A percentile compares a stretch with the other conserved stretches of the same genome.
phyloP scores from a whole-genome alignment of 2,329 filamentous ascomycete genomes.

The Epichloe hybrida region DNA sequence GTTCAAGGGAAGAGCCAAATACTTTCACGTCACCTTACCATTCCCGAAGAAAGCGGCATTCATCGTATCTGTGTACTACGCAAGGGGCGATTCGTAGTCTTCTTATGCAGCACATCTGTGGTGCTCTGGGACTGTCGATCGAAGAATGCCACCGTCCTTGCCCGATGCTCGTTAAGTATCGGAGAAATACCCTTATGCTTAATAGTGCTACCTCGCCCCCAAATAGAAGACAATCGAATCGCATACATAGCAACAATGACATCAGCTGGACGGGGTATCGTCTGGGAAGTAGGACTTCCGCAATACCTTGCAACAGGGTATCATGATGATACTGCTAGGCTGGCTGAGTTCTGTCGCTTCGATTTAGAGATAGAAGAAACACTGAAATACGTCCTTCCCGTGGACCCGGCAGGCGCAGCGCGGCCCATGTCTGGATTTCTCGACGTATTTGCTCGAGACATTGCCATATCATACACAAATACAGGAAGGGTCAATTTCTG shows the following conservation, averaged over 20 bases:
- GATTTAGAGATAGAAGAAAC: slow-evolving; percentile 47
- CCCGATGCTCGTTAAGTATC: slow-evolving; percentile 36
- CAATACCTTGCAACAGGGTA: slow-evolving; percentile 21
- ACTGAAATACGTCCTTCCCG: slow-evolving; percentile 57
- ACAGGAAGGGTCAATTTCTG: slow-evolving; percentile 68
- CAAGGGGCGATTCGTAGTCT: slow-evolving; percentile 68
- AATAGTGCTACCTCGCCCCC: slow-evolving; percentile 53
- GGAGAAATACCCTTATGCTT: slow-evolving; percentile 66
- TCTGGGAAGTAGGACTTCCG: slow-evolving; percentile 64
- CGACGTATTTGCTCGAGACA: slow-evolving; percentile 74
- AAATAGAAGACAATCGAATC: slow-evolving; percentile 39
- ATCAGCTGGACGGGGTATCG: slow-evolving; percentile 63
- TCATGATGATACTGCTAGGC: slow-evolving; percentile 13
- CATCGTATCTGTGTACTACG: slow-evolving; percentile 67
- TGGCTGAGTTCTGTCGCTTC: slow-evolving; percentile 60
- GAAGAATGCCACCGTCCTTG: slow-evolving; percentile 42
- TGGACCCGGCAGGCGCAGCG: slow-evolving; percentile 70
- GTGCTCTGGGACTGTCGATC: slow-evolving; percentile 68
- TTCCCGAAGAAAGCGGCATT: slow-evolving; percentile 57
- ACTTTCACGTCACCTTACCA: slow-evolving; percentile 52
- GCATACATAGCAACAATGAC: slow-evolving; percentile 73
- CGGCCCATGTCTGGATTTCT: slow-evolving; percentile 63
- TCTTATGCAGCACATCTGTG: slow-evolving; percentile 57
- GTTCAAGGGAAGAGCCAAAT: slow-evolving; percentile 26
- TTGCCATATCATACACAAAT: slow-evolving; percentile 72